Evolutionary conservation across 129 eudicot genomes (phyloP), one percentile per base, ranked within the genome.

Genomic region (Dittrichia graveolens): DNA sequence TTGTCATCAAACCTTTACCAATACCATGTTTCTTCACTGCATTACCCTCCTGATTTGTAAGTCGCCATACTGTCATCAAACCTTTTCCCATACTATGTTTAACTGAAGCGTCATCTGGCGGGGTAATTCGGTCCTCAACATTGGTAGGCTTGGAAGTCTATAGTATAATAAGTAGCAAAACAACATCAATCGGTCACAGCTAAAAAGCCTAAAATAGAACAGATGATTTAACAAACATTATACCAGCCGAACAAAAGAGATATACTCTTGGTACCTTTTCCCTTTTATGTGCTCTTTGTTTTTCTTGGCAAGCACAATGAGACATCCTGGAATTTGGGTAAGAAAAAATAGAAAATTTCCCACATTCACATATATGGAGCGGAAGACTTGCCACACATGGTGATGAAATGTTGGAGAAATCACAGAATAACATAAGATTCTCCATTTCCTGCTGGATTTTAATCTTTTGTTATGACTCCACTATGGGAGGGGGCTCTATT

Each of bases 71-170:
- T 16, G 90, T 81, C 91, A 94, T 93, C 59, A 93, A 75, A 76
- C 92, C 96, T 90, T 93, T 93, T 65, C 98, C 98, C 85, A 80
- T 79, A 39, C 98, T 95, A 82, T 92, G 95, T 73, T 61, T 81
- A 13, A 53, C 47, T 16, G 83, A 78, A 65, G 72, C 81, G 79
- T 71, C 53, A 15, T 46, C 78, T 56, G 61, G 71, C 65, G 80
- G 73, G 47, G 45, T 72, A 31, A 60, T 49, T 61, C 81, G 79
- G 61, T 77, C 74, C 69, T 84, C 86, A 43, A 72, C 15, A 15
- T 61, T 38, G 59, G 79, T 60, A 61, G 86, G 80, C 61, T 70
- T 52, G 41, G 80, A 73, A 60, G 78, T 87, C 96, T 89, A 47
- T 12, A 60, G 9, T 4, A 55, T 13, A 47, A 49, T 66, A 44